These are phyloP conservation scores for Blechomonas ayalai DNA, from an alignment of 208 protist species.

Conservation along the genomic window DNA sequence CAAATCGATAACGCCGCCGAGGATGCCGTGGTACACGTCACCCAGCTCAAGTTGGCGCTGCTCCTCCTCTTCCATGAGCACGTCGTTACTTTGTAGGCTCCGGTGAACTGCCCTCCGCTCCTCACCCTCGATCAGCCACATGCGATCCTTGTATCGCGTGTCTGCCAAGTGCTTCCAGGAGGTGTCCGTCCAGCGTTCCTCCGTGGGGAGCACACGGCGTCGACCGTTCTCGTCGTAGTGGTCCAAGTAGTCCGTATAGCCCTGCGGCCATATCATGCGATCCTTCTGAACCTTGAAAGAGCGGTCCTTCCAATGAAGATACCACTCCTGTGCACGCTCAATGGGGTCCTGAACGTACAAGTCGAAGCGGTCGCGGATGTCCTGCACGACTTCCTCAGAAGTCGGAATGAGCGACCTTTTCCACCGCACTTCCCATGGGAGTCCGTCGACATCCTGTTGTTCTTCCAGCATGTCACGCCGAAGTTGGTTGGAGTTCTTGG, in stretches of 20 bases:
- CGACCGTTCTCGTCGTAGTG: constrained; percentile 85
- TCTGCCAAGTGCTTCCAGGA: constrained; percentile 88
- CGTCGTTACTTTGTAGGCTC: constrained; percentile 48
- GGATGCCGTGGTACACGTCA: constrained; percentile 69
- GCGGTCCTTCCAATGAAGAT: constrained; percentile 86
- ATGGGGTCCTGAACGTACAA: constrained; percentile 85
- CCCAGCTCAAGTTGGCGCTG: constrained; percentile 78
- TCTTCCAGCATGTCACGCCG: constrained; percentile 78
- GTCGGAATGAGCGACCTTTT: constrained; percentile 77
- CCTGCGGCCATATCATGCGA: constrained; percentile 88
- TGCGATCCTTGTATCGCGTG: constrained; percentile 79
- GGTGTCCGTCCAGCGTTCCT: constrained; percentile 84
- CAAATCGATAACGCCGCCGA: constrained; percentile 69
- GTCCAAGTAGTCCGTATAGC: constrained; percentile 89
- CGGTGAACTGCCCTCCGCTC: constrained; percentile 81
- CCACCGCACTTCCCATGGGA: constrained; percentile 88
- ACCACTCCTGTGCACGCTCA: constrained; percentile 87
- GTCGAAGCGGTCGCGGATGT: constrained; percentile 85
- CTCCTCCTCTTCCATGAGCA: constrained; percentile 65
- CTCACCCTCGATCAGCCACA: constrained; percentile 88
- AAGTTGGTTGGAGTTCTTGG: constrained; percentile 60
- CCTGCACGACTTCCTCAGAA: constrained; percentile 83
- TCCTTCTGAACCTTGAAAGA: constrained; percentile 85
- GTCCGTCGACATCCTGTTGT: constrained; percentile 84
- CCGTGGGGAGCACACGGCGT: constrained; percentile 72